phyloP scores from a whole-genome alignment of 306 rosid species.

The Herpetospermum pedunculosum region DNA sequence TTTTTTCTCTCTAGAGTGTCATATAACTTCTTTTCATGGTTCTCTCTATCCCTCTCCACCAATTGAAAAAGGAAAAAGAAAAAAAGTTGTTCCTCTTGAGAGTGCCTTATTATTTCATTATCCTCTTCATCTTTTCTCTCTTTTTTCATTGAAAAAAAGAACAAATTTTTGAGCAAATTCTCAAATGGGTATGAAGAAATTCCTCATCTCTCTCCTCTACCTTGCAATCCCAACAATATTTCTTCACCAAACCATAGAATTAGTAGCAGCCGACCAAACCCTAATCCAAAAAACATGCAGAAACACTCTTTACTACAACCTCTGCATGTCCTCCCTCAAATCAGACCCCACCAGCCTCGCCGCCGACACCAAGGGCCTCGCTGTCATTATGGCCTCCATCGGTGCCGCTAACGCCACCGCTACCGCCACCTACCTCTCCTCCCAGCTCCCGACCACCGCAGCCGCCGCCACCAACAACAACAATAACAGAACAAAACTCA shows the following conservation, averaged over 20 bases:
- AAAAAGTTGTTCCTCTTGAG: background rate
- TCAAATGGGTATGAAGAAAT: constrained; percentile 8
- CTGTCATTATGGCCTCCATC: constrained; percentile 43
- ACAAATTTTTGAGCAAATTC: constrained; percentile 21
- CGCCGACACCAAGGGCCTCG: constrained; percentile 66
- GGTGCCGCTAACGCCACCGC: constrained; percentile 63
- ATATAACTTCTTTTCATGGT: background rate
- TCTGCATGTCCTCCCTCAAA: constrained; percentile 60
- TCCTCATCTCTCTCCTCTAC: constrained; percentile 19
- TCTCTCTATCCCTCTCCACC: background rate
- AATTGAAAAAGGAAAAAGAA: background rate
- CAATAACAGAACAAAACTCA: constrained; percentile 25
- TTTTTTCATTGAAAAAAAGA: background rate
- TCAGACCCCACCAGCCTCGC: constrained; percentile 46
- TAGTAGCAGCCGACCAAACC: constrained; percentile 33
- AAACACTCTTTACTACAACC: constrained; percentile 53
- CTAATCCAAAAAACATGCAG: constrained; percentile 64
- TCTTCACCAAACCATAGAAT: background rate
- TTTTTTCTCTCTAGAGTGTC: background rate
- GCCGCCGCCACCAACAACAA: constrained; percentile 19
- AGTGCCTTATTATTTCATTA: background rate
- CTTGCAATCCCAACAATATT: background rate
- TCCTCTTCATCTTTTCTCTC: background rate
- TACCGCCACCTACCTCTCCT: constrained; percentile 59
- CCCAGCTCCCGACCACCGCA: constrained; percentile 26